These are phyloP conservation scores for barley (Hordeum vulgare) DNA, from an alignment of 176 grass and related monocot genomes.

Conservation along the genomic window MorexV3_pseudomolecules_assembly NC_058522.1:571126129-571126628, in stretches of 20 bases:
- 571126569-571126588: not conserved
- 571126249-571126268: not conserved
- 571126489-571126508: not conserved
- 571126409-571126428: constrained; percentile 5
- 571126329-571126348: not conserved
- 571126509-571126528: not conserved
- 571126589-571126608: not conserved
- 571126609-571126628: not conserved
- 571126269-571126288: not conserved
- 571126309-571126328: not conserved
- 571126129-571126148: constrained; percentile 66
- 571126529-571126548: not conserved
- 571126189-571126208: constrained; percentile 83
- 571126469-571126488: no score
- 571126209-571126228: constrained; percentile 66
- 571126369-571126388: not conserved
- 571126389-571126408: not conserved
- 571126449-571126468: not conserved
- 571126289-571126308: not conserved
- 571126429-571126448: not conserved
- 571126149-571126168: constrained; percentile 91
- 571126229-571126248: not conserved
- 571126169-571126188: constrained; percentile 74
- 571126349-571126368: not conserved
- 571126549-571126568: not conserved